phyloP scores from a whole-genome alignment of 352 stramenopile genomes.

The Phytophthora chlamydospora region DNA sequence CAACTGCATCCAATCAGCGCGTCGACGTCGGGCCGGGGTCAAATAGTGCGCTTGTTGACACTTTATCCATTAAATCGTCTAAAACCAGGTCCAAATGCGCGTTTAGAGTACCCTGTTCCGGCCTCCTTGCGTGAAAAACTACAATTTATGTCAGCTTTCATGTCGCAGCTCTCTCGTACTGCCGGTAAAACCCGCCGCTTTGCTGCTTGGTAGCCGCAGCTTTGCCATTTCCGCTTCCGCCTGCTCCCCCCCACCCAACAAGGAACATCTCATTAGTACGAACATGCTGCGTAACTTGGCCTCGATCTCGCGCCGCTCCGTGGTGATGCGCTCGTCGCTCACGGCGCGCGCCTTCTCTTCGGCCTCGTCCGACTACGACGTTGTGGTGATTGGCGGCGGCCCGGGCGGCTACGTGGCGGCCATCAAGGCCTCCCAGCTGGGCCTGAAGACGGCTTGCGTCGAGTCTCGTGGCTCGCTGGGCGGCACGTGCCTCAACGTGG shows the following conservation, averaged over 20 bases:
- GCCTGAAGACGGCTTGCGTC: constrained; percentile 98
- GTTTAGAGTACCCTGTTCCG: not conserved
- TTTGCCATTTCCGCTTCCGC: constrained; percentile 22
- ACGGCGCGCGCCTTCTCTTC: constrained; percentile 58
- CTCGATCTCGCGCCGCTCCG: constrained; percentile 35
- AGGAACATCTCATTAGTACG: not conserved
- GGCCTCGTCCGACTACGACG: constrained; percentile 63
- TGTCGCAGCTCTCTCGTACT: constrained; percentile 3
- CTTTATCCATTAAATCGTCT: constrained; percentile 2
- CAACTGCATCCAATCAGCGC: constrained; percentile 33
- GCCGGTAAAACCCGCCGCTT: not conserved
- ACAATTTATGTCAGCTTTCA: not conserved
- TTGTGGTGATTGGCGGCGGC: constrained; percentile 95
- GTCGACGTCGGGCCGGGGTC: constrained; percentile 9
- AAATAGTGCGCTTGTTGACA: not conserved
- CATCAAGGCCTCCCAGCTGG: constrained; percentile 98
- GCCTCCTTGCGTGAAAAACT: too few species aligned
- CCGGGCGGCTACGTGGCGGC: constrained; percentile 98
- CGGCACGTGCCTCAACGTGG: constrained; percentile 99
- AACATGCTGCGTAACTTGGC: constrained; percentile 35
- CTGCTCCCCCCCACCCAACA: constrained; percentile 9
- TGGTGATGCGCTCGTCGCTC: constrained; percentile 44
- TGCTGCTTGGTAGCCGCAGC: constrained; percentile 10
- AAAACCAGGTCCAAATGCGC: not conserved
- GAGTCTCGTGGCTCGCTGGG: constrained; percentile 96